These are phyloP conservation scores for Phytopythium sindhum DNA, from an alignment of 352 stramenopile genomes.

Conservation along the genomic window DNA sequence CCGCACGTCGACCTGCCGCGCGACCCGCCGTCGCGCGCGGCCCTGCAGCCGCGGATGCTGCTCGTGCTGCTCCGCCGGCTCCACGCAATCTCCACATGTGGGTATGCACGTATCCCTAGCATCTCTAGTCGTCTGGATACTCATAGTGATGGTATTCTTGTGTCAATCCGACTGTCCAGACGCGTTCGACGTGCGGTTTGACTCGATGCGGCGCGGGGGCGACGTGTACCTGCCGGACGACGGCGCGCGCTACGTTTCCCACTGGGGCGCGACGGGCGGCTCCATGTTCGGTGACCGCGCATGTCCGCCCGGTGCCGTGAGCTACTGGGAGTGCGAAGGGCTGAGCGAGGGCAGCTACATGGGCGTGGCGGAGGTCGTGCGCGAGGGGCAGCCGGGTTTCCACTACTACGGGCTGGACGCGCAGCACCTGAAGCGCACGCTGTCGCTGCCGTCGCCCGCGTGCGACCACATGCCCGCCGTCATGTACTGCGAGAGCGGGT, in stretches of 20 bases:
- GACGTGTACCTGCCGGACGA: conserved; percentile 44
- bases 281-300: conserved; percentile 51
- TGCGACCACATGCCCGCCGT: conserved; percentile 70
- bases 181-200: conserved; percentile 47
- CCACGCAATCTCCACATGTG: conserved; percentile 50
- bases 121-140: not conserved
- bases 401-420: conserved; percentile 38
- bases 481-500: conserved; percentile 68
- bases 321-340: conserved; percentile 67
- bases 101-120: not conserved
- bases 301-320: conserved; percentile 36
- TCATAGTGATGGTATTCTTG: not conserved
- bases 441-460: conserved; percentile 46
- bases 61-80: conserved; percentile 45
- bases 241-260: conserved; percentile 31
- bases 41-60: conserved; percentile 31
- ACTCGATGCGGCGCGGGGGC: conserved; percentile 27
- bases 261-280: conserved; percentile 36
- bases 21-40: conserved; percentile 18
- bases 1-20: conserved; percentile 22
- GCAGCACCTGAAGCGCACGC: conserved; percentile 33
- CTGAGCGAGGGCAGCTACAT: conserved; percentile 64
- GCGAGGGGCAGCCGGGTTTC: conserved; percentile 29
- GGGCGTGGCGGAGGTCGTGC: conserved; percentile 38
- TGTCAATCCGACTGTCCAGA: conserved; percentile 17